Base-by-base conservation (phyloP, 75 land plant species). In the Larix kaempferi region DNA sequence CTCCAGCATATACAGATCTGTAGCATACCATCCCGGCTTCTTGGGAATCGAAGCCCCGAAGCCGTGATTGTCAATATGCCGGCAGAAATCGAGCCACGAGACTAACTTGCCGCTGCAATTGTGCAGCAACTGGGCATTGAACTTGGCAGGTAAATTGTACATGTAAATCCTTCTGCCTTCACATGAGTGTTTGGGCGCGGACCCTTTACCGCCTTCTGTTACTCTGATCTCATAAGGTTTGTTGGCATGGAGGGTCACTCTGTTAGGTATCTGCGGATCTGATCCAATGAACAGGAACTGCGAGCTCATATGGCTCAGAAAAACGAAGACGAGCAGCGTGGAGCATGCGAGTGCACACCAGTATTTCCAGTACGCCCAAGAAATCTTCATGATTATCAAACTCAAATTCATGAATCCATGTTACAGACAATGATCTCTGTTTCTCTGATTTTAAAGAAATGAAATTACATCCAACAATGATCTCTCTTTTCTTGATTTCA, bases 1-100 rank as follows among this genome's bases (percentile, higher is more conserved):
- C 73, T 85, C 86, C 86, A 78, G 73, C 86, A 83, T 79, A 59
- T 85, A 85, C 26, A 81, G 41, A 75, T 85, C 81, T 4, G 86
- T 83, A 2, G 64, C 56, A 22, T 59, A 83, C 87, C 87, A 85
- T 7, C 49, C 59, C 23, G 69, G 6, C 1, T 2, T 8, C 21
- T 14, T 15, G 7, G 1, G 5, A 11, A 58, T 27, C 12, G 41
- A 13, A 64, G 12, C 41, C 5, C 85, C 85, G 16, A 81, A 76
- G 6, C 85, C 85, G 59, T 49, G 27, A 35, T 83, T 73, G 62
- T 64, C 29, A 4, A 69, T 35, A 6, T 82, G 85, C 7, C 17
- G 39, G 80, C 86, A 84, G 39, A 82, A 78, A 13, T 44, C 26
- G 0, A 84, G 60, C 86, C 86, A 84, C 17, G 63, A 22, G 17